Conservation (phyloP, 805 yeast genomes). For the Pichia manshurica region DNA sequence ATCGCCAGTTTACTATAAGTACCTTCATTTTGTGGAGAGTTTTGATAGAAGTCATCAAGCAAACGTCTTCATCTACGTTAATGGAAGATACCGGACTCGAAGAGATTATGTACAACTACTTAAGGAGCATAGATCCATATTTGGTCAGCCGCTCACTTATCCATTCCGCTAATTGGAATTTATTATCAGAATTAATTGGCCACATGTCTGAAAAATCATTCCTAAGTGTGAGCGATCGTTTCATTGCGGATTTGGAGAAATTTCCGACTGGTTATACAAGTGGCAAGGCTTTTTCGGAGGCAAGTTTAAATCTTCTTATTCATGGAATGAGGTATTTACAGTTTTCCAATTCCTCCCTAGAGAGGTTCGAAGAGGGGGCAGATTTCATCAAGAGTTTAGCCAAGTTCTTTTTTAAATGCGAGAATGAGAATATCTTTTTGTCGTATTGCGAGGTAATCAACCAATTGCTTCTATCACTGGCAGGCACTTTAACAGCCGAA, state of each 20-base stretch:
- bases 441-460: slow-evolving; percentile 85
- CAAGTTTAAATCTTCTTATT: slow-evolving; percentile 65
- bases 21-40: slow-evolving; percentile 89
- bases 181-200: slow-evolving; percentile 84
- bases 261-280: slow-evolving; percentile 49
- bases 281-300: slow-evolving; percentile 27
- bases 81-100: slow-evolving; percentile 82
- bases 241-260: slow-evolving; percentile 87
- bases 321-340: slow-evolving; percentile 88
- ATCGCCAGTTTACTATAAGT: slow-evolving; percentile 77
- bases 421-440: slow-evolving; percentile 55
- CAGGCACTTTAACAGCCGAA: slow-evolving; percentile 85
- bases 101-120: slow-evolving; percentile 87
- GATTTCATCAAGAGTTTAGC: slow-evolving; percentile 82
- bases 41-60: slow-evolving; percentile 84
- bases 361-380: slow-evolving; percentile 87
- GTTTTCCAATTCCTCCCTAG: slow-evolving; percentile 79
- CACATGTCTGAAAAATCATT: slow-evolving; percentile 84
- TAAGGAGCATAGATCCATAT: slow-evolving; percentile 80
- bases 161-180: slow-evolving; percentile 88
- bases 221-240: slow-evolving; percentile 84
- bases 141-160: slow-evolving; percentile 61
- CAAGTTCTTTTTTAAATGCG: slow-evolving; percentile 68
- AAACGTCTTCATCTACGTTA: slow-evolving; percentile 65
- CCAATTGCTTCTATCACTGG: slow-evolving; percentile 70